Percentiles rank a stretch among this genome's conserved stretches.
Evolutionary conservation across 257 asterid genomes (phyloP).

Genomic region (Solanum neorickii): DNA sequence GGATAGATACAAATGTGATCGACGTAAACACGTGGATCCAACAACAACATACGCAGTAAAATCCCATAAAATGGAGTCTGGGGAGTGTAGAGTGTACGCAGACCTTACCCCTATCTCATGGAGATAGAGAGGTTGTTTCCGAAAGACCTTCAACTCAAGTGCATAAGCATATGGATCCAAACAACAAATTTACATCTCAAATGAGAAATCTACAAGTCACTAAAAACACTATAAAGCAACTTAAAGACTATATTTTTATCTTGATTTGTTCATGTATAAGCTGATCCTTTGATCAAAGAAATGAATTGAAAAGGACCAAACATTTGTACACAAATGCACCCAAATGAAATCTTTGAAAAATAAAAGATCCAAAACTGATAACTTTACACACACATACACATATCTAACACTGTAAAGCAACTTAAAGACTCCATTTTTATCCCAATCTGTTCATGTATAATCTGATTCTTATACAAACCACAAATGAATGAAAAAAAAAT

Average conservation of each 20-base stretch:
- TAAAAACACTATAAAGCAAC: neutral
- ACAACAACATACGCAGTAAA: neutral
- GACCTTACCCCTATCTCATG: too few relatives aligned
- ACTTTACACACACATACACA: neutral
- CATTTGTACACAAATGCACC: neutral
- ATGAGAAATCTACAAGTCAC: neutral
- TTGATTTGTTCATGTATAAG: neutral
- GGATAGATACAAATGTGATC: neutral
- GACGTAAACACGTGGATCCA: neutral
- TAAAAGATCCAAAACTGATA: neutral
- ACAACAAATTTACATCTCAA: neutral
- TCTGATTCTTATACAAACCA: neutral
- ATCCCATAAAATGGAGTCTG: neutral
- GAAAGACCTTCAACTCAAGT: neutral
- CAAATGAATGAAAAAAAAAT: neutral
- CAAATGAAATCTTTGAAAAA: neutral
- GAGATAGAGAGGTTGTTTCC: too few relatives aligned
- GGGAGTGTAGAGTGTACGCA: neutral
- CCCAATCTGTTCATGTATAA: neutral
- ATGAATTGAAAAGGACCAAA: neutral
- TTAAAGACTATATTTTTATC: neutral
- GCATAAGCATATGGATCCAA: neutral
- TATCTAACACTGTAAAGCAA: neutral
- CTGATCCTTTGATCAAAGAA: neutral
- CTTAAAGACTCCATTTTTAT: neutral